Conservation (phyloP, 1,284 basidiomycete species). For the Puccinia polysora region DNA sequence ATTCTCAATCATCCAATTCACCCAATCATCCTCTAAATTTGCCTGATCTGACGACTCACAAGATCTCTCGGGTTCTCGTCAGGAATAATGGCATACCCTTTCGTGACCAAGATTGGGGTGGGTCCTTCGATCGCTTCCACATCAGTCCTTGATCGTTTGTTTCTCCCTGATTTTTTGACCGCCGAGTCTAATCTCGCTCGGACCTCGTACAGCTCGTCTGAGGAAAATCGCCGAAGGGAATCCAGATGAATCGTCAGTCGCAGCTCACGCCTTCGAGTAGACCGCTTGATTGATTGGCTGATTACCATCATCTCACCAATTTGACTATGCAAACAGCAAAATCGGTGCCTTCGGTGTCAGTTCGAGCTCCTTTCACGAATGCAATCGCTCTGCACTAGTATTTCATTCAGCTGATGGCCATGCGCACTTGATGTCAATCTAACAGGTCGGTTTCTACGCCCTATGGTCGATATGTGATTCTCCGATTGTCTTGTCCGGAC, state of each 20-base stretch:
- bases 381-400: slow-evolving; percentile 48
- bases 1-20: slow-evolving; percentile 10
- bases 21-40: slow-evolving; percentile 26
- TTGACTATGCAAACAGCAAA: slow-evolving; percentile 76
- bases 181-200: neutral
- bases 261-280: neutral
- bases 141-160: slow-evolving; percentile 22
- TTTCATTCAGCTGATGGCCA: too few relatives aligned
- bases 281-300: slow-evolving; percentile 46
- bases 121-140: neutral
- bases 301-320: slow-evolving; percentile 57
- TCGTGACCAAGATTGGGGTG: slow-evolving; percentile 55
- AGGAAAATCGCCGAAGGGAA: slow-evolving; percentile 43
- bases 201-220: too few relatives aligned
- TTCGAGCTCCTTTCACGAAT: too few relatives aligned
- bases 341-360: slow-evolving; percentile 81
- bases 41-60: slow-evolving; percentile 52
- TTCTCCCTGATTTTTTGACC: slow-evolving; percentile 7
- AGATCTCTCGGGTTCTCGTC: slow-evolving; percentile 58
- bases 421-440: slow-evolving; percentile 44
- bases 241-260: slow-evolving; percentile 43
- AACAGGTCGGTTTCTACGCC: slow-evolving; percentile 58
- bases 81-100: slow-evolving; percentile 81
- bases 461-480: slow-evolving; percentile 63
- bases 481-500: slow-evolving; percentile 84